These are phyloP conservation scores for Setomelanomma holmii DNA, from an alignment of 2,329 filamentous ascomycete genomes.

Conservation along the genomic window DNA sequence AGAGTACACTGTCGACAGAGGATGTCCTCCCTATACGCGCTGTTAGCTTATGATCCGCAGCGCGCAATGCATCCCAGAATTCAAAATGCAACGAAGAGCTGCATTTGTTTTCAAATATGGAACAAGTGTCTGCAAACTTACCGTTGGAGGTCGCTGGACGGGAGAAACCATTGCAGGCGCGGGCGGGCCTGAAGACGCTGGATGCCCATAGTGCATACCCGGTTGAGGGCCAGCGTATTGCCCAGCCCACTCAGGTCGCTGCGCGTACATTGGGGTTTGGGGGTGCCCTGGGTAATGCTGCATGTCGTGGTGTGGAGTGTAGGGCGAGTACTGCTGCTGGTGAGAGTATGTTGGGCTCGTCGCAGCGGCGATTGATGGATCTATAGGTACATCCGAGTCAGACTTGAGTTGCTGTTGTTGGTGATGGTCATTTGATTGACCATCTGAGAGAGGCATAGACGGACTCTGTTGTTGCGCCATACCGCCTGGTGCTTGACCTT, in stretches of 20 bases:
- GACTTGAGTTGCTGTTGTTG: slow-evolving; percentile 75
- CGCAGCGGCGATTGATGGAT: slow-evolving; percentile 94
- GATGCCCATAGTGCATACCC: slow-evolving; percentile 57
- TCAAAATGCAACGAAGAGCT: not conserved
- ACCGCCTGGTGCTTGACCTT: slow-evolving; percentile 78
- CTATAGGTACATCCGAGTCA: slow-evolving; percentile 98
- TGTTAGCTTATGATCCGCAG: slow-evolving; percentile 15
- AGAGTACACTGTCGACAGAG: slow-evolving; percentile 84
- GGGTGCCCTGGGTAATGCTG: slow-evolving; percentile 72
- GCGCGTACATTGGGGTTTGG: slow-evolving; percentile 67
- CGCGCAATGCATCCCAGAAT: not conserved
- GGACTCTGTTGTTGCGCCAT: slow-evolving; percentile 99
- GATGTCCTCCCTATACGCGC: slow-evolving; percentile 56
- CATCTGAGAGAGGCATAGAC: slow-evolving; percentile 89
- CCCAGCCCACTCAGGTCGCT: slow-evolving; percentile 74
- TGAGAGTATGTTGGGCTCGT: slow-evolving; percentile 91
- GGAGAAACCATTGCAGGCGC: slow-evolving; percentile 66
- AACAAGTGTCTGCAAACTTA: slow-evolving; percentile 53
- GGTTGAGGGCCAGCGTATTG: slow-evolving; percentile 63
- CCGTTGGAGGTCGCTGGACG: slow-evolving; percentile 67
- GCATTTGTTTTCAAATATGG: not conserved
- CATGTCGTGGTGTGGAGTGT: slow-evolving; percentile 86
- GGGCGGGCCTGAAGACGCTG: slow-evolving; percentile 64
- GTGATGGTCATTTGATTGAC: slow-evolving; percentile 72
- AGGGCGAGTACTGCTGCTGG: slow-evolving; percentile 82